Evolutionary conservation across 139 green algal genomes (phyloP).

Genomic region (Tetraselmis chui): DNA sequence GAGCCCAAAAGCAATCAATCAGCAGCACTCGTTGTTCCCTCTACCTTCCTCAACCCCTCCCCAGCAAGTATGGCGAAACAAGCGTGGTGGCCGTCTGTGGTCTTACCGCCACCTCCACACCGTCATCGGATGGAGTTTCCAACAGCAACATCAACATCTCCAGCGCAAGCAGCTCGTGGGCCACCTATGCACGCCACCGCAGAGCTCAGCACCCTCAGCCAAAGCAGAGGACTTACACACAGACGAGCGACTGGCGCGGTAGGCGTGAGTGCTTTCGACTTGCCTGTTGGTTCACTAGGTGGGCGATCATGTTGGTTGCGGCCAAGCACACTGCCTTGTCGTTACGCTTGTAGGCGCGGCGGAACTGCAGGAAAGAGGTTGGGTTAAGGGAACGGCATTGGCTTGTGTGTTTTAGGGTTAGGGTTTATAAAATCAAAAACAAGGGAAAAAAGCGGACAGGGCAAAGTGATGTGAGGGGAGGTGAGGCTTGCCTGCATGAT

Average conservation of each 20-base stretch:
- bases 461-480: background rate
- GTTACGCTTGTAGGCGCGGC: slow-evolving; percentile 88
- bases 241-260: background rate
- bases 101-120: slow-evolving; percentile 80
- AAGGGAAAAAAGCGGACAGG: too few relatives aligned
- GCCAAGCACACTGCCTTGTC: slow-evolving; percentile 89
- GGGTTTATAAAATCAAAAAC: too few relatives aligned
- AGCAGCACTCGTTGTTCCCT: too few relatives aligned
- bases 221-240: background rate
- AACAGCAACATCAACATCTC: slow-evolving; percentile 92
- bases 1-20: background rate
- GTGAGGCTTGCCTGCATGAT: slow-evolving; percentile 39
- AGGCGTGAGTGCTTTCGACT: background rate
- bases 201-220: background rate
- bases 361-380: slow-evolving; percentile 77
- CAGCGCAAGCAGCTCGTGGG: slow-evolving; percentile 80
- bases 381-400: too few relatives aligned
- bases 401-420: too few relatives aligned
- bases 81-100: too few relatives aligned
- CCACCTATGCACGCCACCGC: slow-evolving; percentile 31
- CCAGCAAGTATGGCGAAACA: too few relatives aligned
- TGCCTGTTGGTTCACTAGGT: slow-evolving; percentile 90
- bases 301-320: slow-evolving; percentile 79
- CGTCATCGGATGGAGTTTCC: slow-evolving; percentile 81
- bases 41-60: too few relatives aligned